Conservation (phyloP, 257 asterid genomes). For the Asclepias syriaca region DNA sequence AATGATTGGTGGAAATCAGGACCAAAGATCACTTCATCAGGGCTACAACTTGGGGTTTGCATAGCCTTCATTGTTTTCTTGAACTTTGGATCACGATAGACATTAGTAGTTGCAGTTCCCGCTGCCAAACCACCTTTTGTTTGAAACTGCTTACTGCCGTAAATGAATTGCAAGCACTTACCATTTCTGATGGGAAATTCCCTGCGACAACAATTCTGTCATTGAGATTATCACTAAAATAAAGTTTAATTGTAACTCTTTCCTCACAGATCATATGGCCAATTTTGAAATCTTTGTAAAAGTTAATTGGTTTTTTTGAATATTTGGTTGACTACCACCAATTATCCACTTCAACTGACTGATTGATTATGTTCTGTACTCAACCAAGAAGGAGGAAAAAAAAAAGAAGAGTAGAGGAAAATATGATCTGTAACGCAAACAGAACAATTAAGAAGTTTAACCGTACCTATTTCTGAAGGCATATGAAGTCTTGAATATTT, state of each 20-base stretch:
- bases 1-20: constrained; percentile 80
- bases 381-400: background rate
- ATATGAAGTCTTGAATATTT: constrained; percentile 77
- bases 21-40: constrained; percentile 92
- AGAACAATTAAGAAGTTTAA: background rate
- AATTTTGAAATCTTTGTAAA: background rate
- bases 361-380: background rate
- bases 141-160: constrained; percentile 82
- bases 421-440: background rate
- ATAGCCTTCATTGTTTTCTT: constrained; percentile 75
- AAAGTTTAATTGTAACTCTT: background rate
- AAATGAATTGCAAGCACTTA: constrained; percentile 83
- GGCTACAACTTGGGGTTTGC: constrained; percentile 88
- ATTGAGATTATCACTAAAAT: background rate
- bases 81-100: constrained; percentile 58
- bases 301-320: background rate
- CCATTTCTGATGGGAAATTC: constrained; percentile 68
- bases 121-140: constrained; percentile 95
- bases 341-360: background rate
- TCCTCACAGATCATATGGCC: background rate
- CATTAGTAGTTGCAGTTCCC: constrained; percentile 94
- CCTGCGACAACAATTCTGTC: constrained; percentile 28
- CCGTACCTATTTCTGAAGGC: constrained; percentile 81
- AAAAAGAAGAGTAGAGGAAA: background rate
- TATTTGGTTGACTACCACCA: background rate